Conservation (phyloP, 192 early-diverging fungal genomes). For the Spinellus fusiger region DNA sequence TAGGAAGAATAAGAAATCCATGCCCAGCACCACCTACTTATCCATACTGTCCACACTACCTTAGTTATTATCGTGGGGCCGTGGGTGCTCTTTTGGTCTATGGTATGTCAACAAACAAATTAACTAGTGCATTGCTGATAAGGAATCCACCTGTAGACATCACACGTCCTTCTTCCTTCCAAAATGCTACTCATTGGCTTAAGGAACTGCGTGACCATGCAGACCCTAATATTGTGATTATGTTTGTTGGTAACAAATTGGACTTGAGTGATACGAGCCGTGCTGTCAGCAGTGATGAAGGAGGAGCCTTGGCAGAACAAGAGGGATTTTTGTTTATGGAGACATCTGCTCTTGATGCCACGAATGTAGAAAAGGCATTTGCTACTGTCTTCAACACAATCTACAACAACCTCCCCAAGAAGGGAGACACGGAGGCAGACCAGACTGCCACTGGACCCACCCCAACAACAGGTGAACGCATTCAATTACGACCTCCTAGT, state of each 20-base stretch:
- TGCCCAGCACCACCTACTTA: background rate
- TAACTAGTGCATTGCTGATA: too few relatives aligned
- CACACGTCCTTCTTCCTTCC: slow-evolving; percentile 58
- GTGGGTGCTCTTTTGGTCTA: slow-evolving; percentile 92
- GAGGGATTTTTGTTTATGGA: slow-evolving; percentile 78
- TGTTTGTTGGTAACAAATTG: slow-evolving; percentile 88
- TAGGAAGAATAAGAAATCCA: background rate
- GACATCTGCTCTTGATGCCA: slow-evolving; percentile 68
- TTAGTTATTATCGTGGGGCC: slow-evolving; percentile 88
- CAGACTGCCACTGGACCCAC: background rate
- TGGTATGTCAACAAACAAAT: slow-evolving; percentile 67
- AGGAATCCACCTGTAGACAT: too few relatives aligned
- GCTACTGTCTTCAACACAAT: slow-evolving; percentile 78
- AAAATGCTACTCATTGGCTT: slow-evolving; percentile 87
- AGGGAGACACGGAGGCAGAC: slow-evolving; percentile 6
- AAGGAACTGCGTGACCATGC: slow-evolving; percentile 90
- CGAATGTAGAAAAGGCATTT: slow-evolving; percentile 76
- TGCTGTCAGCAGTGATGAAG: slow-evolving; percentile 69
- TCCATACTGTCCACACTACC: slow-evolving; percentile 2
- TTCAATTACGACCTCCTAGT: slow-evolving; percentile 38
- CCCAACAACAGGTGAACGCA: slow-evolving; percentile 12
- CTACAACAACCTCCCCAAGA: slow-evolving; percentile 30
- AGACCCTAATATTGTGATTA: slow-evolving; percentile 87
- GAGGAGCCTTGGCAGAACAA: slow-evolving; percentile 69
- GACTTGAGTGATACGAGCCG: slow-evolving; percentile 66